Base-by-base conservation (phyloP, 257 asterid species). In the Mentha longifolia region DNA sequence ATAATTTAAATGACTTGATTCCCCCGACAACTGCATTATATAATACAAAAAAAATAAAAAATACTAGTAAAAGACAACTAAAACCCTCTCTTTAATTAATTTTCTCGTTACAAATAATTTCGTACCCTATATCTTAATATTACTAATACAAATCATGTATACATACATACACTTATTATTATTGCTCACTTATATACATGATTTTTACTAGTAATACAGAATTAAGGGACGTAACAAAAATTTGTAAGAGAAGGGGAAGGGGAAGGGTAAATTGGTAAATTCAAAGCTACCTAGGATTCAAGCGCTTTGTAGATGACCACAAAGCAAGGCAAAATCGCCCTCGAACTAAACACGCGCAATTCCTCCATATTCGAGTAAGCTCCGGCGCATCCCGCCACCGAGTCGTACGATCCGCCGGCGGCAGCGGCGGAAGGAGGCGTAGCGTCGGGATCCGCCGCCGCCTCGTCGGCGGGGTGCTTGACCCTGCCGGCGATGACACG, bases 401-500 rank as follows among this genome's bases (percentile, higher is more conserved):
- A 85, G 37, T 85, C 90, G 25, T 71, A 78, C 66, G 76, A 11
- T 17, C 74, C 76, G 1, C 74, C 73, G 0, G 35, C 35, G 37
- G n/a, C n/a, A n/a, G n/a, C n/a, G n/a, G 67, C 39, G 79, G 70
- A 49, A 39, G 47, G 54, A 25, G 73, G 79, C 13, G 37, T 78
- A 0, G 45, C 85, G 7, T 70, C 87, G 19, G 16, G 6, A 1
- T 69, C 88, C 20, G 28, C 63, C 50, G 76, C 78, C 37, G 42
- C 78, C 0, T 81, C 88, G 30, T 79, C 92, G 56, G 76, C 65
- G 43, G 70, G 25, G 35, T 67, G 81, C 89, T 72, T 85, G 72
- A 93, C 95, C 50, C 89, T 78, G 67, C 98, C n/a, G 0, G 96
- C 97, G 11, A 93, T 86, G 73, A 93, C 98, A 7, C 98, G 91